A percentile compares a stretch with the other conserved stretches of the same genome.
phyloP scores from a whole-genome alignment of 176 grass and related monocot species.

The Themeda triandra region DNA sequence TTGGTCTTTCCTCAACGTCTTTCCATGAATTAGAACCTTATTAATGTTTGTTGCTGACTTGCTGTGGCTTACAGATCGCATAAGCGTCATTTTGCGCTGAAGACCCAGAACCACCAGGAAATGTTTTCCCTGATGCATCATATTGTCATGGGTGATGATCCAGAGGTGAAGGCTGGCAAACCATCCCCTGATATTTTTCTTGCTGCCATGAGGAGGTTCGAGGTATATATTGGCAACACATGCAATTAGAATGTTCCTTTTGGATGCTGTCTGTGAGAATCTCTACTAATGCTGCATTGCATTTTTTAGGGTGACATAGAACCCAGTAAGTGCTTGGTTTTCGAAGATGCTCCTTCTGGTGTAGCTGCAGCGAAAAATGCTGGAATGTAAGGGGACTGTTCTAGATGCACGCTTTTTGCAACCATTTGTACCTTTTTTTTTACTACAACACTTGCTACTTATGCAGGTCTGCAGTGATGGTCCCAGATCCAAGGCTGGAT shows the following conservation, averaged over 20 bases:
- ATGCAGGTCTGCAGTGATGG: slow-evolving; percentile 77
- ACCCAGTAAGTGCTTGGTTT: slow-evolving; percentile 70
- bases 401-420: background rate
- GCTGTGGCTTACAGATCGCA: slow-evolving; percentile 57
- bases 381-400: slow-evolving; percentile 60
- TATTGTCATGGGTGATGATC: slow-evolving; percentile 84
- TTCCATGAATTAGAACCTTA: slow-evolving; percentile 1
- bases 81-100: slow-evolving; percentile 71
- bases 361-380: slow-evolving; percentile 91
- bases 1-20: background rate
- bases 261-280: slow-evolving; percentile 5
- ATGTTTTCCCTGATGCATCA: slow-evolving; percentile 82
- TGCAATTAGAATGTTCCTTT: background rate
- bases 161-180: slow-evolving; percentile 82
- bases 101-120: slow-evolving; percentile 90
- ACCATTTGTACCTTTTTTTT: background rate
- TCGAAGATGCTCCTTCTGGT: slow-evolving; percentile 91
- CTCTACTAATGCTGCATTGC: slow-evolving; percentile 6
- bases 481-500: slow-evolving; percentile 75
- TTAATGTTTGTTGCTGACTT: background rate
- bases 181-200: slow-evolving; percentile 96
- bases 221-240: slow-evolving; percentile 41
- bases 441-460: background rate
- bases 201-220: slow-evolving; percentile 72
- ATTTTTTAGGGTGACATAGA: slow-evolving; percentile 59